Evolutionary conservation across 2,329 filamentous ascomycete genomes (phyloP).

Genomic region (Trichoderma breve): DNA sequence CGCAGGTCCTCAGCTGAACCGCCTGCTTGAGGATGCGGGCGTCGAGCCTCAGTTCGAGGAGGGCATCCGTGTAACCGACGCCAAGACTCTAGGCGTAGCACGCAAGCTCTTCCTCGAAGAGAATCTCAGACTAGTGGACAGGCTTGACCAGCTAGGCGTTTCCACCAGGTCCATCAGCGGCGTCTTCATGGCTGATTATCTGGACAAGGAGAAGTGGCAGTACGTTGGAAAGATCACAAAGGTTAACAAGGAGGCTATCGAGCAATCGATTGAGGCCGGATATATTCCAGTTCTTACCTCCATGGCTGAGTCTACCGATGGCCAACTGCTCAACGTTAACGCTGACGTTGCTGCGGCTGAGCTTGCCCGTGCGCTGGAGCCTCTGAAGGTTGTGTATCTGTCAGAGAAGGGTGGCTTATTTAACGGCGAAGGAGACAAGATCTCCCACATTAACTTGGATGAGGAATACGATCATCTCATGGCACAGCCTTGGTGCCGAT

Average conservation of each 20-base stretch:
- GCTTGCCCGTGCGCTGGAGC: constrained; percentile 82
- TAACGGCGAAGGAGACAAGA: constrained; percentile 90
- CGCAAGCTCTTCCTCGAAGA: constrained; percentile 92
- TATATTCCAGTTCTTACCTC: constrained; percentile 93
- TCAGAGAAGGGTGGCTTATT: constrained; percentile 96
- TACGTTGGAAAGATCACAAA: constrained; percentile 93
- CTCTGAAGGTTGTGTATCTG: constrained; percentile 97
- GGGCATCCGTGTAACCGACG: constrained; percentile 92
- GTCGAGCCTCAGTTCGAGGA: constrained; percentile 96
- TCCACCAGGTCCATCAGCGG: constrained; percentile 86
- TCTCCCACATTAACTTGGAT: constrained; percentile 95
- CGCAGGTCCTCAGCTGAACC: constrained; percentile 91
- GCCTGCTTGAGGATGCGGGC: constrained; percentile 81
- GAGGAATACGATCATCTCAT: constrained; percentile 93
- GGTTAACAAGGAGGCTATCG: constrained; percentile 86
- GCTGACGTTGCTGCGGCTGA: constrained; percentile 95
- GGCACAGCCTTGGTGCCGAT: constrained; percentile 91
- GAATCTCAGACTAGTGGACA: constrained; percentile 88
- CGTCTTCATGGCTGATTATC: constrained; percentile 89
- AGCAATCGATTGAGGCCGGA: constrained; percentile 85
- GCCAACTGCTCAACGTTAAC: constrained; percentile 94
- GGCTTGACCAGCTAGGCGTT: constrained; percentile 85
- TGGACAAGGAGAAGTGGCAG: constrained; percentile 95
- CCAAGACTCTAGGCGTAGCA: constrained; percentile 87
- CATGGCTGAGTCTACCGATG: constrained; percentile 90